Percentiles rank a stretch among this genome's conserved stretches.
Evolutionary conservation across 2,329 filamentous ascomycete species (phyloP).

Genomic region (Fusarium hostae): DNA sequence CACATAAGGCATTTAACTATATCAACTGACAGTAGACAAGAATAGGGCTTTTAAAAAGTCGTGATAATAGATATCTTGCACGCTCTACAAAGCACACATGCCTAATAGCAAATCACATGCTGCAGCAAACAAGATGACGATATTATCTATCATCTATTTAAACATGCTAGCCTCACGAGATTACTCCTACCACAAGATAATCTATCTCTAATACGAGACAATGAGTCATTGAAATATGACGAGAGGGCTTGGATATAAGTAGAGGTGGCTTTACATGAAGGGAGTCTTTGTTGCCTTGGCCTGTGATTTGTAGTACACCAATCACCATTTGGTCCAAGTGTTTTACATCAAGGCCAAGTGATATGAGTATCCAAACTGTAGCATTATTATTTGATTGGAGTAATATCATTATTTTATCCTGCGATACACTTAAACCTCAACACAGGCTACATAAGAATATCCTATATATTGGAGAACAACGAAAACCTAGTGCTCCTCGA

Average conservation of each 20-base stretch:
- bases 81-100: neutral
- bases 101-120: too few relatives aligned
- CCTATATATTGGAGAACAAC: neutral
- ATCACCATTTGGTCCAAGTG: too few relatives aligned
- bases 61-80: neutral
- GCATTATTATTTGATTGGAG: too few relatives aligned
- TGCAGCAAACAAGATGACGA: neutral
- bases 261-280: too few relatives aligned
- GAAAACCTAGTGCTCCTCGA: neutral
- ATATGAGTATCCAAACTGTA: too few relatives aligned
- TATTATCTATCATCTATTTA: neutral
- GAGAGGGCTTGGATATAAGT: too few relatives aligned
- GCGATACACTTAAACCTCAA: neutral
- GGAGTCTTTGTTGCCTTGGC: too few relatives aligned
- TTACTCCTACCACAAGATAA: neutral
- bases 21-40: too few relatives aligned
- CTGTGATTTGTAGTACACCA: too few relatives aligned
- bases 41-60: neutral
- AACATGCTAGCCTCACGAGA: neutral
- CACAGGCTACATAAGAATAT: neutral
- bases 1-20: fast-evolving
- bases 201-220: neutral
- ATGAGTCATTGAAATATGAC: too few relatives aligned
- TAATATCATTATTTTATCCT: too few relatives aligned
- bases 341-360: too few relatives aligned